These are phyloP conservation scores for Raffaelea deltoideospora DNA, from an alignment of 2,329 filamentous ascomycete species.

Conservation along the genomic window DNA sequence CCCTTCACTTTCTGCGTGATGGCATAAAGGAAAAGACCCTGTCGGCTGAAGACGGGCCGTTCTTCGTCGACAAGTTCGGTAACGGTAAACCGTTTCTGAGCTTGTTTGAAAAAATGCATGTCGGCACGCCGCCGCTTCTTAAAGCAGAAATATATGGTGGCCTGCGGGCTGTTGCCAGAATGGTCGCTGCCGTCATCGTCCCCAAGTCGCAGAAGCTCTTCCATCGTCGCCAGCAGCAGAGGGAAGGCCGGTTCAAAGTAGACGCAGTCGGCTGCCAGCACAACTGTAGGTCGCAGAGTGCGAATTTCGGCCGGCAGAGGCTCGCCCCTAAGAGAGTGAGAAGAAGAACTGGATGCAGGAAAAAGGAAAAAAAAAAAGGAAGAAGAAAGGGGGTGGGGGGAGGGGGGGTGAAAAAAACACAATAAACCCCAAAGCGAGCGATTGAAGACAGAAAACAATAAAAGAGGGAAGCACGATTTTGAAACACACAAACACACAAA, in stretches of 20 bases:
- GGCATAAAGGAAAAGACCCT: constrained; percentile 46
- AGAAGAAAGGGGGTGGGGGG: no score
- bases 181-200: constrained; percentile 25
- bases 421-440: no score
- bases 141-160: constrained; percentile 70
- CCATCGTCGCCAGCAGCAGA: constrained; percentile 63
- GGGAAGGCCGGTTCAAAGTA: constrained; percentile 96
- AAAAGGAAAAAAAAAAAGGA: background rate
- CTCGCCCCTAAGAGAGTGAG: constrained; percentile 37
- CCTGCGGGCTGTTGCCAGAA: constrained; percentile 13
- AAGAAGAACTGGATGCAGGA: background rate
- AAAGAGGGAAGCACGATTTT: no score
- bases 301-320: constrained; percentile 37
- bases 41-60: constrained; percentile 37
- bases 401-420: no score
- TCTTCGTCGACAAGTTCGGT: constrained; percentile 49
- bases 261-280: constrained; percentile 92
- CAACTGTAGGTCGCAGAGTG: constrained; percentile 52
- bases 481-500: background rate
- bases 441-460: no score
- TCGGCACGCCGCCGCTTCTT: constrained; percentile 80
- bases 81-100: constrained; percentile 50
- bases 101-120: constrained; percentile 57
- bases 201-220: constrained; percentile 67
- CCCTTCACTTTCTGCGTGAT: constrained; percentile 28